These are phyloP conservation scores for Pestalotiopsis sp. DNA, from an alignment of 2,329 filamentous ascomycete species.

Conservation along the genomic window DNA sequence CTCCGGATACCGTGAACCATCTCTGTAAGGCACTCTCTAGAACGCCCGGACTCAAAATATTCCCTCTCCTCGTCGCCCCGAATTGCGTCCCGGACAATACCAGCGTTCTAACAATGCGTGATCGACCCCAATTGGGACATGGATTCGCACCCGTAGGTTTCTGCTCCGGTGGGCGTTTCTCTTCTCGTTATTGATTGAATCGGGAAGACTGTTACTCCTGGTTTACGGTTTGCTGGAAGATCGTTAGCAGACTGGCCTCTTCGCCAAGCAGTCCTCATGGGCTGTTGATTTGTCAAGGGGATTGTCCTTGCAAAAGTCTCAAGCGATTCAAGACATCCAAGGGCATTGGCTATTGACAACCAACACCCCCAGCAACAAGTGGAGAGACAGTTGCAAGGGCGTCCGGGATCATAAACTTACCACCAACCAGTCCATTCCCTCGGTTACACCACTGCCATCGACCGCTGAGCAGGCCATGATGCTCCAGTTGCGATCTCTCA, in stretches of 20 bases:
- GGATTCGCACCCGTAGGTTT: not conserved
- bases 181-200: not conserved
- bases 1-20: not conserved
- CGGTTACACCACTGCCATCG: conserved; percentile 89
- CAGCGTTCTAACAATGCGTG: not conserved
- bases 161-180: not conserved
- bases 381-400: not conserved
- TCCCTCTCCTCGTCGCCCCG: not conserved
- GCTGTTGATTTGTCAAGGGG: not conserved
- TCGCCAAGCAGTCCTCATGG: not conserved
- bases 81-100: not conserved
- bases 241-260: not conserved
- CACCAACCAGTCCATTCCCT: conserved; percentile 99
- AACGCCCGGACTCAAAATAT: conserved; percentile 2
- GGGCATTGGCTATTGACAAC: not conserved
- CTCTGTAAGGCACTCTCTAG: not conserved
- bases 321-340: not conserved
- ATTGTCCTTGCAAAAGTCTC: not conserved
- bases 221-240: conserved; percentile 42
- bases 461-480: conserved; percentile 98
- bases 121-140: not conserved
- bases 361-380: not conserved
- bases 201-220: conserved; percentile 34
- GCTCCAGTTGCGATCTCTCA: conserved; percentile 98
- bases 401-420: conserved; percentile 49